Base-by-base conservation (phyloP, 2,329 filamentous ascomycete species). In the Trichophyton benhamiae region DNA sequence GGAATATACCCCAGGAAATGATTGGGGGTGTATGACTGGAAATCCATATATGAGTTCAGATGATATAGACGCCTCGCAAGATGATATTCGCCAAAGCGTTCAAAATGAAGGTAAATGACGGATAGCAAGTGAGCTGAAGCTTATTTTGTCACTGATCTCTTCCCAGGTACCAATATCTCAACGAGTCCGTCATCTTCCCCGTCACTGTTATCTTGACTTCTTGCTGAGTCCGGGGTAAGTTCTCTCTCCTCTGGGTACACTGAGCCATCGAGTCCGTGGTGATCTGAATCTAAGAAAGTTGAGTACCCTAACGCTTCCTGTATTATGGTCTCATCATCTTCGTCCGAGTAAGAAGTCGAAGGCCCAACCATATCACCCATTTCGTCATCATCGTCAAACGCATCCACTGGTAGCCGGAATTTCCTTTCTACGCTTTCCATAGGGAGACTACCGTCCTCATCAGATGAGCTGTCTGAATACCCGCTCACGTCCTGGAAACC, bases 261-360 rank as follows among this genome's bases (percentile, higher is more conserved):
- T 13, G 36, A 71, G 72, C 38, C 48, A 11, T 52, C 58, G n/a
- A 48, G 60, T 8, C 27, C 38, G 30, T 15, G n/a, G 7, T 52
- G 46, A 41, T n/a, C 33, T 15, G 30, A 38, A 1, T 67, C 83
- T 9, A 84, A 81, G 75, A 87, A 83, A 65, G 83, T 84, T 66
- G 87, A 87, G 62, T 87, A 86, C 13, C 84, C 85, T 74, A 87
- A 83, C 67, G 86, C 84, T 64, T 87, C 83, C 46, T 84, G 83
- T 30, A 83, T 75, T 42, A 76, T 72, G 25, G 74, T 80, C 3
- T 83, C 80, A 11, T 82, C 79, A 41, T 78, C 77, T 38, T 79
- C 78, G 58, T 80, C 79, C 68, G 78, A 68, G 61, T 78, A 79
- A 30, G 75, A 78, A 53, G 76, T 77, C 48, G 2, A 67, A 67